A percentile compares a stretch with the other conserved stretches of the same genome.
Conservation (phyloP, 2,329 filamentous ascomycete species). For the Ceratocystis cubensis region DNA sequence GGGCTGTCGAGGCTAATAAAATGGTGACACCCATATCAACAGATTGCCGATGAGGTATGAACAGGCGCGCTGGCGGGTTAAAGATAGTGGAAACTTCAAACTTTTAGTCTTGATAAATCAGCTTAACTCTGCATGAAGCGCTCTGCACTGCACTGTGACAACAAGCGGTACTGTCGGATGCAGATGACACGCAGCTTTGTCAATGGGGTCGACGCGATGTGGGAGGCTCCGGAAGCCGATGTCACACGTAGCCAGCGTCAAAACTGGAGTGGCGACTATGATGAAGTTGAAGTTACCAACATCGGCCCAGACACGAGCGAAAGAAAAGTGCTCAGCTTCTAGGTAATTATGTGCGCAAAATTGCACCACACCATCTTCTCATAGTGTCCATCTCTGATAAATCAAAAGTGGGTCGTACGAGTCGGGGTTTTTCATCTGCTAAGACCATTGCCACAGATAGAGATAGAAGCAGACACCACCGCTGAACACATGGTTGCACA, state of each 20-base stretch:
- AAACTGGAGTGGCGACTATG: background rate
- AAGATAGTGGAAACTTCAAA: background rate
- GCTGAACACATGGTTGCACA: background rate
- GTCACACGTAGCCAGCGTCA: background rate
- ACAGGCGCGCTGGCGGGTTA: too few species aligned
- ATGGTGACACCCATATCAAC: background rate
- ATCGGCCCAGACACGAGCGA: background rate
- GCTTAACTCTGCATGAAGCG: background rate
- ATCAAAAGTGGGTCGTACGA: constrained; percentile 6
- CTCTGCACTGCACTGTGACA: background rate
- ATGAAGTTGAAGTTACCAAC: background rate
- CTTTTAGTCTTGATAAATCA: background rate
- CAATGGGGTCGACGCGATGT: background rate
- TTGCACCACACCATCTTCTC: background rate
- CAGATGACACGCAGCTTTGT: background rate
- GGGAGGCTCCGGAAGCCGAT: background rate
- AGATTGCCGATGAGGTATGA: too few species aligned
- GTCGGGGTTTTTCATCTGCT: background rate
- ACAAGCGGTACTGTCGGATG: background rate
- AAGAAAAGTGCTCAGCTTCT: background rate
- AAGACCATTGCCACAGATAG: background rate
- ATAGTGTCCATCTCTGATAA: background rate
- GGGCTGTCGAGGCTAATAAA: background rate
- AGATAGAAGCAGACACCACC: background rate
- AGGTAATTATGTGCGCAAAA: background rate